Percentiles rank a stretch among this genome's conserved stretches.
These are phyloP conservation scores for Conticribra weissflogii DNA, from an alignment of 108 stramenopile genomes.

Conservation along the genomic window DNA sequence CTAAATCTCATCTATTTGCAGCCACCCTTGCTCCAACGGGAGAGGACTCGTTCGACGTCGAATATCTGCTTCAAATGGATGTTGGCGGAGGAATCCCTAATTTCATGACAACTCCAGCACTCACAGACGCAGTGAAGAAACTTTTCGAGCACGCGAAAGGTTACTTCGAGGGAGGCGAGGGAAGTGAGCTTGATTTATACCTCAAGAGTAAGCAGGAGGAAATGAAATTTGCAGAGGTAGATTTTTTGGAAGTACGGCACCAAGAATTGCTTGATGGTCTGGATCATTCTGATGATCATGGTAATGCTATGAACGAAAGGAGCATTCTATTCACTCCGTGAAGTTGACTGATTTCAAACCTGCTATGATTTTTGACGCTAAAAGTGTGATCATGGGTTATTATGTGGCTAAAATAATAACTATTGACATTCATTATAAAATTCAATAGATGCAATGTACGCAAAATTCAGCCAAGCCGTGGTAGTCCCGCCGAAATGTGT, in stretches of 20 bases:
- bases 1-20: slow-evolving; percentile 49
- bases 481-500: too few relatives aligned
- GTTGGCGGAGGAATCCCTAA: slow-evolving; percentile 45
- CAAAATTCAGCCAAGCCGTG: too few relatives aligned
- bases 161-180: slow-evolving; percentile 47
- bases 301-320: slow-evolving; percentile 12
- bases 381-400: too few relatives aligned
- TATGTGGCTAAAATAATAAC: too few relatives aligned
- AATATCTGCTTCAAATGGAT: slow-evolving; percentile 52
- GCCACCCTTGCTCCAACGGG: slow-evolving; percentile 46
- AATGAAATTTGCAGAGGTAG: not conserved
- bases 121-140: slow-evolving; percentile 44
- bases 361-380: too few relatives aligned
- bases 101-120: slow-evolving; percentile 51
- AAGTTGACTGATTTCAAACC: too few relatives aligned
- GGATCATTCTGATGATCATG: not conserved
- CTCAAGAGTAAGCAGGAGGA: slow-evolving; percentile 22
- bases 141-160: slow-evolving; percentile 44
- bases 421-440: too few relatives aligned
- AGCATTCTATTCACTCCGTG: slow-evolving; percentile 19
- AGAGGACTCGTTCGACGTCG: slow-evolving; percentile 43
- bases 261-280: not conserved
- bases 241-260: not conserved
- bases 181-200: slow-evolving; percentile 31
- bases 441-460: too few relatives aligned